These are phyloP conservation scores for Colletotrichum cereale DNA, from an alignment of 2,329 filamentous ascomycete genomes.

Conservation along the genomic window DNA sequence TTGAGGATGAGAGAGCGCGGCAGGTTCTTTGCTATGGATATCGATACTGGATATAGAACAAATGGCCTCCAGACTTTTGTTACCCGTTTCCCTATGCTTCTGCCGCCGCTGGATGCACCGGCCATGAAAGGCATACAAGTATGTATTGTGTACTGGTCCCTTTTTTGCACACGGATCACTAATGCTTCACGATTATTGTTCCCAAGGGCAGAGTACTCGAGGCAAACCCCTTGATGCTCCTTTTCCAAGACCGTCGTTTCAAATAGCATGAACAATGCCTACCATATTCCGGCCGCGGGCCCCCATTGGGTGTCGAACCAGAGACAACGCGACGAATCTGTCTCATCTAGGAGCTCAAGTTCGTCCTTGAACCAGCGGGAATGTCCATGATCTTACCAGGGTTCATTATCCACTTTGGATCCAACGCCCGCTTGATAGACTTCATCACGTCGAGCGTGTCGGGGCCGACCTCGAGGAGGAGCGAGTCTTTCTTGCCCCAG, in stretches of 20 bases:
- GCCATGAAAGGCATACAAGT: background rate
- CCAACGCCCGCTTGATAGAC: slow-evolving; percentile 83
- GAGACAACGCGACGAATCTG: background rate
- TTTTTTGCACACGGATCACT: background rate
- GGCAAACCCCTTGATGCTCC: background rate
- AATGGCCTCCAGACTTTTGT: background rate
- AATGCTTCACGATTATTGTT: background rate
- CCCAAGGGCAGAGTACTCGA: background rate
- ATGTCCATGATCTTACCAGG: slow-evolving; percentile 91
- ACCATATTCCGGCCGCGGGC: background rate
- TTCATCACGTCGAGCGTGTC: slow-evolving; percentile 89
- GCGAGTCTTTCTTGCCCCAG: slow-evolving; percentile 85
- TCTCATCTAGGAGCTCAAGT: background rate
- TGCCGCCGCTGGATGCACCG: background rate
- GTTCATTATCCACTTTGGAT: slow-evolving; percentile 91
- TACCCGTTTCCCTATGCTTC: slow-evolving; percentile 1
- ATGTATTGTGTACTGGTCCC: background rate
- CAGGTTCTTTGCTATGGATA: too few relatives aligned
- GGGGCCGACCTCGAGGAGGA: slow-evolving; percentile 82
- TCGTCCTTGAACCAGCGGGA: slow-evolving; percentile 50
- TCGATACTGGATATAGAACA: background rate
- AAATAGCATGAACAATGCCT: background rate
- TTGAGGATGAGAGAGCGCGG: too few relatives aligned
- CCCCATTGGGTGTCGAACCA: background rate
- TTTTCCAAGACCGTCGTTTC: background rate